A percentile compares a stretch with the other conserved stretches of the same genome.
These are phyloP conservation scores for Solanum neorickii DNA, from an alignment of 257 asterid species.

Conservation along the genomic window DNA sequence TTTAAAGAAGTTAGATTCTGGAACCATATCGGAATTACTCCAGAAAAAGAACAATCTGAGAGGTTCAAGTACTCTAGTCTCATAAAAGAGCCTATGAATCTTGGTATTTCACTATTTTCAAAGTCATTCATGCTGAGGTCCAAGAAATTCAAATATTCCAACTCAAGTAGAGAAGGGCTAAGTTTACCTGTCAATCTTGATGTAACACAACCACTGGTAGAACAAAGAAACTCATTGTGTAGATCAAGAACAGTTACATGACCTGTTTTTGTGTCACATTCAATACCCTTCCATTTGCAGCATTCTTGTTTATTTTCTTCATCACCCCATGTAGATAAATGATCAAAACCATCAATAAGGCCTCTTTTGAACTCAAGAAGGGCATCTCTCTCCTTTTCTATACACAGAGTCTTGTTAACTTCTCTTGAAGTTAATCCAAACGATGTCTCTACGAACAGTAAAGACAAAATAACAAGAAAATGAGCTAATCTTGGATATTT, in stretches of 20 bases:
- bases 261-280: not conserved
- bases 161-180: constrained; percentile 5
- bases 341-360: not conserved
- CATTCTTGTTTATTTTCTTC: not conserved
- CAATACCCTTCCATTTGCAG: constrained; percentile 4
- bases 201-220: not conserved
- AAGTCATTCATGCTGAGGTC: constrained; percentile 4
- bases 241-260: constrained; percentile 4
- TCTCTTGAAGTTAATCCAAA: not conserved
- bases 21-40: constrained; percentile 9
- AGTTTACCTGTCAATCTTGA: constrained; percentile 11
- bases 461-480: not conserved
- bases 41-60: not conserved
- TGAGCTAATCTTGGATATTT: not conserved
- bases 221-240: not conserved
- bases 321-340: not conserved
- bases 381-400: not conserved
- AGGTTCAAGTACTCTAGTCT: not conserved
- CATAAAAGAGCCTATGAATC: not conserved
- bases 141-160: not conserved
- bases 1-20: not conserved
- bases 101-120: not conserved
- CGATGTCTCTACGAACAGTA: not conserved
- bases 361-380: not conserved
- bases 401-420: not conserved